Evolutionary conservation across 176 grass and related monocot genomes (phyloP).

Genomic region (Musa schizocarpa): DNA sequence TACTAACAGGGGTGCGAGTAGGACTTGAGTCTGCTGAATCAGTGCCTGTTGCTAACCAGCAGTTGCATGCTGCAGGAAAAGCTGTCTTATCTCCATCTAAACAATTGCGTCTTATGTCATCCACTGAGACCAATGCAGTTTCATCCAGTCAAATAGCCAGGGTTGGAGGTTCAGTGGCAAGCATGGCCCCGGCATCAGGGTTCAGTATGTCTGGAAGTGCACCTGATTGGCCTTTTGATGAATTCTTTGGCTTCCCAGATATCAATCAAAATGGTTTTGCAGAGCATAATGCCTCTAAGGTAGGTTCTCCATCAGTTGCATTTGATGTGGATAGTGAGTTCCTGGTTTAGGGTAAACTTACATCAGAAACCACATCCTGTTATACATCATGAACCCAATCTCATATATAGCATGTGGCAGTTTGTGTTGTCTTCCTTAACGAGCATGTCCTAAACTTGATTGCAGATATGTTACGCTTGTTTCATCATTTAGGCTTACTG

Average conservation of each 20-base stretch:
- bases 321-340: too few species aligned
- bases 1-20: constrained; percentile 83
- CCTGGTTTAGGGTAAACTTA: too few species aligned
- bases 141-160: not conserved
- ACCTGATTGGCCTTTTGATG: constrained; percentile 59
- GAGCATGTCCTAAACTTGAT: not conserved
- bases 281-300: constrained; percentile 59
- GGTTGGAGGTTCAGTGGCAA: not conserved
- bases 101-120: not conserved
- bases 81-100: not conserved
- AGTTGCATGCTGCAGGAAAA: not conserved
- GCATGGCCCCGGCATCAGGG: not conserved
- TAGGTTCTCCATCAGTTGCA: constrained; percentile 8
- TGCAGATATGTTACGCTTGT: not conserved
- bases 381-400: not conserved
- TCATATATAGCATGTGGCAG: not conserved
- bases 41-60: not conserved
- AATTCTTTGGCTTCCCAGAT: constrained; percentile 53
- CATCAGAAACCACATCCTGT: too few species aligned
- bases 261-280: constrained; percentile 31
- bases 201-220: constrained; percentile 27
- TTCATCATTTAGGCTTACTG: too few species aligned
- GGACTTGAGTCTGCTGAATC: not conserved
- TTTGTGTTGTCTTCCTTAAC: not conserved
- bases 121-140: not conserved